Percentiles rank a stretch among this genome's conserved stretches.
phyloP scores from a whole-genome alignment of 306 rosid genomes.

The Vachellia collinsii region DNA sequence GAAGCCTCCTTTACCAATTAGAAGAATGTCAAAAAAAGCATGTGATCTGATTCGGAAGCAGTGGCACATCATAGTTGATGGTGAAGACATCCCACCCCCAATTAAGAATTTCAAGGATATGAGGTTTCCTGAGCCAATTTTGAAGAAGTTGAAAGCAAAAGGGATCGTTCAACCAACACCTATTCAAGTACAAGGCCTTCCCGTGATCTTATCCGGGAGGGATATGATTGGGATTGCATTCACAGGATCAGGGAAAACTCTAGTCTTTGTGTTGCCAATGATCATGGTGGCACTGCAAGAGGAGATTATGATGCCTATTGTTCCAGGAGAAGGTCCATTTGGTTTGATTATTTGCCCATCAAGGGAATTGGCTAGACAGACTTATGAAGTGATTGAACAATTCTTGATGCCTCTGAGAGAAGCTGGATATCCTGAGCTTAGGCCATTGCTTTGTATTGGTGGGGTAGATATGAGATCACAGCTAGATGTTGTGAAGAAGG shows the following conservation, averaged over 20 bases:
- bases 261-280: conserved; percentile 92
- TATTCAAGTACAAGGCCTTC: conserved; percentile 96
- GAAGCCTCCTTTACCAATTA: conserved; percentile 83
- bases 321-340: conserved; percentile 91
- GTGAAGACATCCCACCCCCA: conserved; percentile 79
- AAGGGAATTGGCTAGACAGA: conserved; percentile 95
- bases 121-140: too few species aligned
- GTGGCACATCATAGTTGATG: conserved; percentile 92
- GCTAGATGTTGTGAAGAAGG: conserved; percentile 83
- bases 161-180: conserved; percentile 97
- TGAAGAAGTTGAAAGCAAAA: conserved; percentile 77
- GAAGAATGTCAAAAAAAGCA: conserved; percentile 68
- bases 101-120: too few species aligned
- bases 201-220: conserved; percentile 83
- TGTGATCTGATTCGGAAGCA: conserved; percentile 80
- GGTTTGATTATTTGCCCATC: conserved; percentile 86
- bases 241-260: conserved; percentile 90
- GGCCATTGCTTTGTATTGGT: conserved; percentile 94
- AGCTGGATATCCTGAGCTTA: conserved; percentile 88
- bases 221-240: conserved; percentile 98
- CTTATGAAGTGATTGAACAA: conserved; percentile 86
- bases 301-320: conserved; percentile 92
- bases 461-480: conserved; percentile 93
- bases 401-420: conserved; percentile 76
- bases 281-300: conserved; percentile 92